phyloP scores from a whole-genome alignment of 2,329 filamentous ascomycete genomes.

The Colletotrichum karsti region DNA sequence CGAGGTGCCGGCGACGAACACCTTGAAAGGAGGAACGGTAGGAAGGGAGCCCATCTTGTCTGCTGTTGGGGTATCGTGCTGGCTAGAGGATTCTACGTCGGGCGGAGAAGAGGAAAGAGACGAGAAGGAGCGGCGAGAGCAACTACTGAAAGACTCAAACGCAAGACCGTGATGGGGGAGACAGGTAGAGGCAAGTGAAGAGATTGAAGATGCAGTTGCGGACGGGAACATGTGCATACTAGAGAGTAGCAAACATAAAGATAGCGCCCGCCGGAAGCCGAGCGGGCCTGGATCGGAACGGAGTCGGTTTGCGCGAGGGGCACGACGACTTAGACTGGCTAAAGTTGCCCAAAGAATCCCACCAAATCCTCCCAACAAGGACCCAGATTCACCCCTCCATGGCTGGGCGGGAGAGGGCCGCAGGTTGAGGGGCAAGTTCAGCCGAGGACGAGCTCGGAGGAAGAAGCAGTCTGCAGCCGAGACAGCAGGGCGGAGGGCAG shows the following conservation, averaged over 20 bases:
- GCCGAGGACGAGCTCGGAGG: conserved; percentile 21
- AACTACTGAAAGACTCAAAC: not conserved
- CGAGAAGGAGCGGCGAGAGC: not conserved
- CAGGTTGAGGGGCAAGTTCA: conserved; percentile 5
- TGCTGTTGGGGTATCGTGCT: not conserved
- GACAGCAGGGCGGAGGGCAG: conserved; percentile 3
- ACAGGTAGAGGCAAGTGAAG: conserved; percentile 13
- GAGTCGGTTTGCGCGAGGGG: not conserved
- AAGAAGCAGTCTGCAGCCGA: conserved; percentile 17
- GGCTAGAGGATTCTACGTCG: not conserved
- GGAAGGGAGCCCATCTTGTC: conserved; percentile 31
- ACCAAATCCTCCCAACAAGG: conserved; percentile 11
- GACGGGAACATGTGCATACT: conserved; percentile 5
- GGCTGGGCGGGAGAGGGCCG: not conserved
- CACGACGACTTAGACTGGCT: conserved; percentile 5
- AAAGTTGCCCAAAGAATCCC: conserved; percentile 15
- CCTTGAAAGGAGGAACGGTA: conserved; percentile 51
- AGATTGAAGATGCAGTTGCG: conserved; percentile 7
- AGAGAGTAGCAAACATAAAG: conserved; percentile 17
- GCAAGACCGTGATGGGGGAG: not conserved
- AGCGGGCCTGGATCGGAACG: conserved; percentile 24
- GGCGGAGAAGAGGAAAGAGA: not conserved
- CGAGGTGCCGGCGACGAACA: conserved; percentile 76
- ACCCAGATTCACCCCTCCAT: conserved; percentile 1
- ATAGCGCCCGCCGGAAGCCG: conserved; percentile 22